Conservation (phyloP, 2,329 filamentous ascomycete genomes). For the Trichoderma breve region DNA sequence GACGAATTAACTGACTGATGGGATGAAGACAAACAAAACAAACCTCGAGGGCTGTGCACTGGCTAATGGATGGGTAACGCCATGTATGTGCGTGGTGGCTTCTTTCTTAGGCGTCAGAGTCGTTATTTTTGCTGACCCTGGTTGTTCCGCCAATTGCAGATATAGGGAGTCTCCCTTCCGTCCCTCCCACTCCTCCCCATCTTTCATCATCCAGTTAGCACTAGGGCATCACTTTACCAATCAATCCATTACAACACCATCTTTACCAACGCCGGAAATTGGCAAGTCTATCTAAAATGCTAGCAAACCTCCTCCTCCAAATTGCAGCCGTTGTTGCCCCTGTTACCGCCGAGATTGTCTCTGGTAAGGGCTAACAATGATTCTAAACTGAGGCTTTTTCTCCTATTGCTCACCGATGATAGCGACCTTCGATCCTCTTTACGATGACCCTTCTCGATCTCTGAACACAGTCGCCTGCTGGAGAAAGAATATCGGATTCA, state of each 20-base stretch:
- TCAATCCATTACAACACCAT: background rate
- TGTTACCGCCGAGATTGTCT: background rate
- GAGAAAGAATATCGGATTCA: conserved; percentile 1
- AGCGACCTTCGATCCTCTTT: background rate
- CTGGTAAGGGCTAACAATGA: background rate
- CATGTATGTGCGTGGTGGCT: background rate
- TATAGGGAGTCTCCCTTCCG: background rate
- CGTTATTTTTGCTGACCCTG: background rate
- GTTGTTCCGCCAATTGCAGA: background rate
- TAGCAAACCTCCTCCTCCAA: background rate
- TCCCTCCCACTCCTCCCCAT: background rate
- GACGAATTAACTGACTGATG: background rate
- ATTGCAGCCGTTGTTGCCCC: background rate
- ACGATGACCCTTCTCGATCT: background rate
- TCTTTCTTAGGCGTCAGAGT: background rate
- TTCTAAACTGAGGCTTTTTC: too few species aligned
- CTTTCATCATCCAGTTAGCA: background rate
- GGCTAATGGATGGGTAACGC: background rate
- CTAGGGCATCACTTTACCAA: background rate
- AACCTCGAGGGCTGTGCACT: background rate
- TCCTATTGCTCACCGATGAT: background rate
- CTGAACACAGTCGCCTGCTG: conserved; percentile 4
- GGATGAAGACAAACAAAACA: background rate
- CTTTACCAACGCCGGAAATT: background rate
- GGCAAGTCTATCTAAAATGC: background rate